A percentile compares a stretch with the other conserved stretches of the same genome.
phyloP scores from a whole-genome alignment of 1,284 basidiomycete genomes.

The Chiua sp. region DNA sequence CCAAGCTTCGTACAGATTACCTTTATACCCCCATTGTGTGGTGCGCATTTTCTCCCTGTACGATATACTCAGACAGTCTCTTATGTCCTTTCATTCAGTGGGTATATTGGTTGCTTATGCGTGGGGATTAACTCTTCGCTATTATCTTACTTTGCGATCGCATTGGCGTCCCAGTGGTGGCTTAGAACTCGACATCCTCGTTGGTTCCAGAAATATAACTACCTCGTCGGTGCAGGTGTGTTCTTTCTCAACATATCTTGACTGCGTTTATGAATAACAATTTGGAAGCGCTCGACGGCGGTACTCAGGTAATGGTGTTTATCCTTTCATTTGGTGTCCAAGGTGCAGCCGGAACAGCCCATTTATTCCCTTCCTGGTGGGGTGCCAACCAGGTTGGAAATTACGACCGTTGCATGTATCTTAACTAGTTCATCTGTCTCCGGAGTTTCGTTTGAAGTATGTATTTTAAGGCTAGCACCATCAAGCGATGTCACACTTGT shows the following conservation, averaged over 20 bases:
- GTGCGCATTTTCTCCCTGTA: conserved; percentile 23
- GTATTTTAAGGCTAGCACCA: neutral
- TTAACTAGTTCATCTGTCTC: conserved; percentile 9
- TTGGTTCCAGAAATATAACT: conserved; percentile 60
- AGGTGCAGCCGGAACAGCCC: conserved; percentile 62
- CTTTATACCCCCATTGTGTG: conserved; percentile 52
- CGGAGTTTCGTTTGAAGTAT: neutral
- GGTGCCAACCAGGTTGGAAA: conserved; percentile 52
- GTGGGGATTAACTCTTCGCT: conserved; percentile 54
- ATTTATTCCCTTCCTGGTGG: conserved; percentile 66
- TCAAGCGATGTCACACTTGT: neutral
- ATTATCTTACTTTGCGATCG: conserved; percentile 49
- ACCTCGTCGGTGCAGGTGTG: conserved; percentile 49
- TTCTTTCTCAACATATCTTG: neutral
- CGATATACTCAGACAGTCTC: neutral
- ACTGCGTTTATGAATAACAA: neutral
- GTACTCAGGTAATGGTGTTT: conserved; percentile 73
- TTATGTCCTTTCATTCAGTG: conserved; percentile 17
- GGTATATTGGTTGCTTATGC: conserved; percentile 43
- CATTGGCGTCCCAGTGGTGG: conserved; percentile 62
- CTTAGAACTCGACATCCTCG: conserved; percentile 59
- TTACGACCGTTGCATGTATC: conserved; percentile 24
- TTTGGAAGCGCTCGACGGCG: conserved; percentile 57
- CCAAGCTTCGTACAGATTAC: conserved; percentile 48
- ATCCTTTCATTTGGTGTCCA: conserved; percentile 75